phyloP scores from a whole-genome alignment of 306 rosid genomes.

The Pyrus bretschneideri region DNA sequence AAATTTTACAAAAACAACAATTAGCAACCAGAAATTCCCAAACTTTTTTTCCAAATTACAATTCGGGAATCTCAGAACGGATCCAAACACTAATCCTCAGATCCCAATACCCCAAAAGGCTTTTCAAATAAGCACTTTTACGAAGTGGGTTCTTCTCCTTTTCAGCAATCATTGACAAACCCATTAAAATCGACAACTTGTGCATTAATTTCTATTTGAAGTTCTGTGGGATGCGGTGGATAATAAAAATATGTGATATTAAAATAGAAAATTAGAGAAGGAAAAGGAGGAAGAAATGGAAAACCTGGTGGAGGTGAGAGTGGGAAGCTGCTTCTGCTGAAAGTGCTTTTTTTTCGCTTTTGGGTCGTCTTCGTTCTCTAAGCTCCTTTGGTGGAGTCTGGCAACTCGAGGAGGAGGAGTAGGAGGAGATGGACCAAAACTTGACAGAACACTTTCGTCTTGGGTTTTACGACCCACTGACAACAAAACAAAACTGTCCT shows the following conservation, averaged over 20 bases:
- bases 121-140: conserved; percentile 2
- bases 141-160: conserved; percentile 10
- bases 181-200: not conserved
- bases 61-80: conserved; percentile 25
- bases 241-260: not conserved
- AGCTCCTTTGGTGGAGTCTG: conserved; percentile 19
- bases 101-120: conserved; percentile 17
- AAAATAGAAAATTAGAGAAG: not conserved
- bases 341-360: conserved; percentile 10
- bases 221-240: conserved; percentile 1
- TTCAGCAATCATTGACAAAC: not conserved
- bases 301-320: conserved; percentile 36
- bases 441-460: not conserved
- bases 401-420: conserved; percentile 23
- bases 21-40: not conserved
- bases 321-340: conserved; percentile 18
- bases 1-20: not conserved
- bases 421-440: conserved; percentile 26
- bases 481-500: not conserved
- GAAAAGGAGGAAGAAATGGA: not conserved
- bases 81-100: conserved; percentile 25
- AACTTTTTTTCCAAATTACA: conserved; percentile 5
- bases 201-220: not conserved
- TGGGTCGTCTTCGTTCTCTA: conserved; percentile 3
- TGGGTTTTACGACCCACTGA: not conserved